phyloP scores from a whole-genome alignment of 495 filamentous ascomycete genomes.

The Aspergillus sparsus region DNA sequence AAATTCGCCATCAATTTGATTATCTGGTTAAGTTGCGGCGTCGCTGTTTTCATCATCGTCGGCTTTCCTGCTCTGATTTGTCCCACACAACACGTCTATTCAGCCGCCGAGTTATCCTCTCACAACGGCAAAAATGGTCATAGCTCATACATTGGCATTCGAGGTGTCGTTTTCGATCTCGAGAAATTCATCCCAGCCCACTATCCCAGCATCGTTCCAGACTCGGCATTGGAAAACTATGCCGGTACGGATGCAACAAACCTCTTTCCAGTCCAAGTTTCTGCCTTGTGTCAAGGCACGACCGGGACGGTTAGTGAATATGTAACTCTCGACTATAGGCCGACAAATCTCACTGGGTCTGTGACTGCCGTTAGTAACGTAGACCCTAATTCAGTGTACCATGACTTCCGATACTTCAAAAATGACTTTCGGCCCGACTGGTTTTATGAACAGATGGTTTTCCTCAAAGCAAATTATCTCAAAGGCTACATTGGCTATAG shows the following conservation, averaged over 20 bases:
- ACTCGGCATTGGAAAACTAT: slow-evolving; percentile 70
- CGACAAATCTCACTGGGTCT: slow-evolving; percentile 70
- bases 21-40: slow-evolving; percentile 85
- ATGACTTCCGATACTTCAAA: slow-evolving; percentile 87
- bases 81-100: slow-evolving; percentile 86
- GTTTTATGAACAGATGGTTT: slow-evolving; percentile 82
- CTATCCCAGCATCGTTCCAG: slow-evolving; percentile 73
- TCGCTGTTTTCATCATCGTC: slow-evolving; percentile 85
- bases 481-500: slow-evolving; percentile 90
- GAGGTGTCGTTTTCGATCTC: slow-evolving; percentile 87
- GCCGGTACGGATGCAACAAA: slow-evolving; percentile 81
- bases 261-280: slow-evolving; percentile 94
- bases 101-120: slow-evolving; percentile 68
- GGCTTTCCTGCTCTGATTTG: slow-evolving; percentile 87
- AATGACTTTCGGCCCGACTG: slow-evolving; percentile 85
- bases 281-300: slow-evolving; percentile 80
- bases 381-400: slow-evolving; percentile 77
- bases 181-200: slow-evolving; percentile 72
- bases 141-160: slow-evolving; percentile 72
- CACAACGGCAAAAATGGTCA: slow-evolving; percentile 71
- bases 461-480: slow-evolving; percentile 74
- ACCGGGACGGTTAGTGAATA: slow-evolving; percentile 64
- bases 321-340: slow-evolving; percentile 79
- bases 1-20: slow-evolving; percentile 98
- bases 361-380: slow-evolving; percentile 61